Evolutionary conservation across 78 protist genomes (phyloP).

Genomic region (Protostelium mycophagum): DNA sequence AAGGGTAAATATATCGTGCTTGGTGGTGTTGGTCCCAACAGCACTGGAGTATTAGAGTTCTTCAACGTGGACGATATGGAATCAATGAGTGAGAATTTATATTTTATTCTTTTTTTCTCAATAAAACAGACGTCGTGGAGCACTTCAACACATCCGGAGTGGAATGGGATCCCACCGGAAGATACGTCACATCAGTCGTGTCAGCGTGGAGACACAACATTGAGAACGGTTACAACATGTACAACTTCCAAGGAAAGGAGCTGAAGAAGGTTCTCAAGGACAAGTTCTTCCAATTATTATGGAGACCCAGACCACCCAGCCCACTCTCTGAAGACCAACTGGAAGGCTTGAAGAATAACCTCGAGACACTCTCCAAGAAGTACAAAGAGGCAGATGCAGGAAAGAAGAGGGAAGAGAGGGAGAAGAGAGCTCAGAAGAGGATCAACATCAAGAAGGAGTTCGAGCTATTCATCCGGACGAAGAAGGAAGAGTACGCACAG

Average conservation of each 20-base stretch:
- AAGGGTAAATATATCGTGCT: constrained; percentile 29
- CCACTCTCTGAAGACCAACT: neutral
- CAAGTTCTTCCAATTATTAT: constrained; percentile 79
- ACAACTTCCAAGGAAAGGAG: constrained; percentile 55
- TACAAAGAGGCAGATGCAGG: neutral
- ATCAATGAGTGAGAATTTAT: constrained; percentile 9
- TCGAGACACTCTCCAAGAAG: neutral
- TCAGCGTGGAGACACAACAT: constrained; percentile 47
- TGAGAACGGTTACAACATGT: constrained; percentile 87
- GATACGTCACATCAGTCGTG: constrained; percentile 78
- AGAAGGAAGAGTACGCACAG: neutral
- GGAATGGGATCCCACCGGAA: constrained; percentile 95
- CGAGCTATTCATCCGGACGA: neutral
- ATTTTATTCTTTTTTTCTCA: no score
- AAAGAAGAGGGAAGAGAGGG: neutral
- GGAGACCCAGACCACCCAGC: constrained; percentile 88
- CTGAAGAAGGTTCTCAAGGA: constrained; percentile 46
- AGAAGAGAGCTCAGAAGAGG: neutral
- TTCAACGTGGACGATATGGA: constrained; percentile 59
- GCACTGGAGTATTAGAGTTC: constrained; percentile 66
- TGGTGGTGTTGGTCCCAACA: constrained; percentile 32
- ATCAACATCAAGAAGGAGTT: neutral
- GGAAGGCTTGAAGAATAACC: neutral
- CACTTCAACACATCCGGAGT: constrained; percentile 76
- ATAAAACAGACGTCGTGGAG: constrained; percentile 43